Evolutionary conservation across 164 flowering plant genomes (phyloP), one percentile per base, ranked within the genome.

Genomic region (Vitis rupestris): DNA sequence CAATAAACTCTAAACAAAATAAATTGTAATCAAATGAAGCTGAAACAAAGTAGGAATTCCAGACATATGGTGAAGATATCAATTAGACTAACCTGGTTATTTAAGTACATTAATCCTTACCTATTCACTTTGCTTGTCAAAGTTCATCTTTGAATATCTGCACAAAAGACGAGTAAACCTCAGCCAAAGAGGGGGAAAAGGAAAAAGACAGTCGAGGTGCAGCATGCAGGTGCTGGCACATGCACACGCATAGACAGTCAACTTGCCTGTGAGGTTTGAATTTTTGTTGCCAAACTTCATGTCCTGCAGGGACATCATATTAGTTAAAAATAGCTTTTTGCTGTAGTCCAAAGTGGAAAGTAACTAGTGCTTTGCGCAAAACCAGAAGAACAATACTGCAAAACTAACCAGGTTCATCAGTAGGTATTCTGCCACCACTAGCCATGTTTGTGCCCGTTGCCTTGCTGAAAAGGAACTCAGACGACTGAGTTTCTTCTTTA

Each of bases 131-230:
- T 53, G 48, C 17, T 27, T 10, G 61, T 27, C 16, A 16, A 67
- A n/a, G 53, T 56, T 56, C 53, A 65, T 67, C 17, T 56, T 47
- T 17, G 62, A 57, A 57, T 67, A 67, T 52, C 70, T 67, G 70
- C 53, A 67, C 13, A 44, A 57, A 55, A 27, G 15, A 64, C 9
- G 0, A 15, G 19, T 7, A 54, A 10, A 17, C 10, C 16, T 56
- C 10, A 56, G 59, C 59, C 19, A 17, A 56, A 15, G 23, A 56
- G 3, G 8, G 59, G 19, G 16, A 8, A 3, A 56, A 23, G 19
- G 10, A 15, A 56, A 23, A 14, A 56, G 59, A 37, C 23, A 19
- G 30, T 7, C 1, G 50, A 31, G 50, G 57, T 14, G 19, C 15
- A 37, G 29, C 44, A 2, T 10, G 3, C 50, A 47, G 10, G 14